Percentiles rank a stretch among this genome's conserved stretches.
Evolutionary conservation across 169 alveolate species (phyloP).

Genomic region (Cryptosporidium canis): DNA sequence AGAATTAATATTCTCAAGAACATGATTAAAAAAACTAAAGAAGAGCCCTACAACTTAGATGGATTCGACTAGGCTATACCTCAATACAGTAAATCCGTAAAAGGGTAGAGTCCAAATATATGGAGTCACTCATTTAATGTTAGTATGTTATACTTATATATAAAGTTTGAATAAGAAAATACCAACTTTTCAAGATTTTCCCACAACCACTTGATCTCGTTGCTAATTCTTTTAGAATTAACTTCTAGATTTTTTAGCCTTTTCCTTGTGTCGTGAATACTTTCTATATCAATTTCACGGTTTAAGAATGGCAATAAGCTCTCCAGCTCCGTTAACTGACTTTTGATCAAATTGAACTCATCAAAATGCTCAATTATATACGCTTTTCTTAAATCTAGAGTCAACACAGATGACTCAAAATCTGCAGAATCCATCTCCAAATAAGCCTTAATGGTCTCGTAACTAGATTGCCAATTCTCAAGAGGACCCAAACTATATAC

Average conservation of each 20-base stretch:
- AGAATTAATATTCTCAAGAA: conserved; percentile 58
- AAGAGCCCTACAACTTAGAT: not conserved
- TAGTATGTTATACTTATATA: conserved; percentile 24
- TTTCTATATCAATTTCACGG: conserved; percentile 27
- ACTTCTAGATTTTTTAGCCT: conserved; percentile 20
- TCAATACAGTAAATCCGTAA: not conserved
- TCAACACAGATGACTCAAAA: conserved; percentile 54
- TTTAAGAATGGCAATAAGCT: conserved; percentile 46
- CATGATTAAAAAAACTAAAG: conserved; percentile 57
- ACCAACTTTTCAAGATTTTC: conserved; percentile 35
- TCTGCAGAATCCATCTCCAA: conserved; percentile 69
- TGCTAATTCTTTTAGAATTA: conserved; percentile 25
- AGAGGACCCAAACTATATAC: conserved; percentile 64
- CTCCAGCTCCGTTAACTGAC: conserved; percentile 23
- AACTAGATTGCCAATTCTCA: conserved; percentile 43
- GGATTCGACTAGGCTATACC: not conserved
- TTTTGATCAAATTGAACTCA: conserved; percentile 16
- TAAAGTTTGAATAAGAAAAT: conserved; percentile 43
- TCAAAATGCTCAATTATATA: conserved; percentile 55
- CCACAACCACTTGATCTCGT: conserved; percentile 39
- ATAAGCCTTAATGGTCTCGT: conserved; percentile 59
- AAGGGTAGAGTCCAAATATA: not conserved
- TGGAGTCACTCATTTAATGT: not conserved
- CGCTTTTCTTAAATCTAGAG: conserved; percentile 62
- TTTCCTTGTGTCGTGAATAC: conserved; percentile 3